Evolutionary conservation across 345 rosid genomes (phyloP), one percentile per base, ranked within the genome.

Genomic region (Physaria fendleri): DNA sequence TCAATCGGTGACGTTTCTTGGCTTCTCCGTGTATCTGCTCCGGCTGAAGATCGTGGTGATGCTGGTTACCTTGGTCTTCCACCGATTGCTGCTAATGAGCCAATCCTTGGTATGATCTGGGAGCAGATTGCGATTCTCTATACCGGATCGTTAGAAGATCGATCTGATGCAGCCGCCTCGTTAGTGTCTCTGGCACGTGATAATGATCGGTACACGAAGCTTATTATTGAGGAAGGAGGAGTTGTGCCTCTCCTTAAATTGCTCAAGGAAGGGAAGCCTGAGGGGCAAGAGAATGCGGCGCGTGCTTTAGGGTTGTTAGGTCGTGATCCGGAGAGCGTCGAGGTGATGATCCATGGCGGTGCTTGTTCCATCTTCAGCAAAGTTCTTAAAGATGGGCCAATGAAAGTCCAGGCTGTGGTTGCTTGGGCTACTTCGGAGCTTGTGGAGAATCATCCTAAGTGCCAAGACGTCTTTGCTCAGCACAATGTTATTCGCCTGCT

Each of bases 81-180:
- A 0, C 98, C 98, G 0, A 92, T 92, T 34, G 98, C 97, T 0
- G 90, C 95, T 12, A 92, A 92, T 60, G 98, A 88, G 81, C 98
- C 98, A 17, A 92, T 86, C 75, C 73, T 92, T 5, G 71, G 93
- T 59, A 65, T 92, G 3, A 92, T 92, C 56, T 92, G 98, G 98
- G 98, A 92, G 72, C 98, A 92, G 63, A 81, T 88, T 59, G 96
- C 98, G 6, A 83, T 82, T 40, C 93, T 92, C 49, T 71, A 39
- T 62, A 82, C 82, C 27, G 95, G 96, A 39, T 78, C 88, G 1
- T 62, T 74, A 0, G 93, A 86, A 15, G 85, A 76, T 29, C 80
- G 84, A 14, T 77, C 89, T 62, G 98, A 92, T 15, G 95, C 96
- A 2, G 96, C 98, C 1, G 95, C 90, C 5, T 78, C 82, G 2